Percentiles rank a stretch among this genome's conserved stretches.
These are phyloP conservation scores for Botrytis cinerea DNA, from an alignment of 2,329 filamentous ascomycete species.

Conservation along the genomic window DNA sequence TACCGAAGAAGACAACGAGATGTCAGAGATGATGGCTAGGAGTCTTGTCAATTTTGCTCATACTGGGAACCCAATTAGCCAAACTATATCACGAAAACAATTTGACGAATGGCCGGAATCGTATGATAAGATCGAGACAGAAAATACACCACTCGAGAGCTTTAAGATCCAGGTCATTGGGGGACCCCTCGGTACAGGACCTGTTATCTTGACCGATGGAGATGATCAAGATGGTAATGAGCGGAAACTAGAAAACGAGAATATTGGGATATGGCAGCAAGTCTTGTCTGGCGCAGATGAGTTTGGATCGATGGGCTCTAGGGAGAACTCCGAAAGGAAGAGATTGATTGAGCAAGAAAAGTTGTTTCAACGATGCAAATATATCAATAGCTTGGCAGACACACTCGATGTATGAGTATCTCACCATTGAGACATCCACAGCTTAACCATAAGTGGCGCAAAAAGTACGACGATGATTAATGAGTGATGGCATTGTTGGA, in stretches of 20 bases:
- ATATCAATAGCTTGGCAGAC: neutral
- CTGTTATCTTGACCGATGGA: neutral
- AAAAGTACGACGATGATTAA: no score
- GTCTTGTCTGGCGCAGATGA: neutral
- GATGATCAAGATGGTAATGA: neutral
- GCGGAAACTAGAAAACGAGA: neutral
- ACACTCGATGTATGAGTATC: neutral
- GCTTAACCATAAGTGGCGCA: no score
- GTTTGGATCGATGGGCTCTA: neutral
- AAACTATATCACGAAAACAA: neutral
- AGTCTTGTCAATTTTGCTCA: conserved; percentile 13
- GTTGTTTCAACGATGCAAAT: neutral
- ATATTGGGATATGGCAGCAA: neutral
- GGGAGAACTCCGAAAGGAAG: neutral
- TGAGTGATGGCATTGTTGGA: no score
- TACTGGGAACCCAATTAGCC: neutral
- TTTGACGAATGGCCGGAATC: conserved; percentile 8
- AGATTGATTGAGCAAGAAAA: neutral
- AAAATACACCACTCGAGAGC: neutral
- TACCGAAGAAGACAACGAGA: neutral
- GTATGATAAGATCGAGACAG: neutral
- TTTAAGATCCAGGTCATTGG: conserved; percentile 11
- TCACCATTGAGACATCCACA: no score
- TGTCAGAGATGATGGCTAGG: neutral
- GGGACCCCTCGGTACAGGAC: neutral